Evolutionary conservation across 148 eudicot species (phyloP).

Genomic region (Pharnaceum exiguum): DNA sequence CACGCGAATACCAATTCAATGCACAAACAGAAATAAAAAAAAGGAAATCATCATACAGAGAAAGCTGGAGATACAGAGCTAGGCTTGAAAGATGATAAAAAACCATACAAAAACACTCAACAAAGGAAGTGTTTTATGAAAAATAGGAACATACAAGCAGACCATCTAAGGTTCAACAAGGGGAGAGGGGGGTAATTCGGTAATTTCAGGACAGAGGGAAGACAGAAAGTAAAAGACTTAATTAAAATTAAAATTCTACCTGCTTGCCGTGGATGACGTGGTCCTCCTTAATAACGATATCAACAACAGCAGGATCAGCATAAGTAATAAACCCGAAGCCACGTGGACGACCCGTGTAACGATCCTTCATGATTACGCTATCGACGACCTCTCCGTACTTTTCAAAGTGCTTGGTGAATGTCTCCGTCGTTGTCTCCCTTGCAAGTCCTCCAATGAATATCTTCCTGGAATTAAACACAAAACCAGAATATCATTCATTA

Average conservation of each 20-base stretch:
- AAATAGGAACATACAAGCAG: not conserved
- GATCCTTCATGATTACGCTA: slow-evolving; percentile 73
- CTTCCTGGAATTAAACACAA: slow-evolving; percentile 30
- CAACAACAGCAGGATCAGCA: slow-evolving; percentile 61
- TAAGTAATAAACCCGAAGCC: slow-evolving; percentile 75
- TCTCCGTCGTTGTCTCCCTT: slow-evolving; percentile 44
- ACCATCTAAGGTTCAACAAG: not conserved
- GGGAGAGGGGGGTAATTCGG: not conserved
- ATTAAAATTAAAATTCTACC: slow-evolving; percentile 13
- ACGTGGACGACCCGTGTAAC: slow-evolving; percentile 57
- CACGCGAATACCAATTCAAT: too few relatives aligned
- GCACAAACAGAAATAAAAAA: too few relatives aligned
- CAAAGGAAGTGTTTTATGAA: too few relatives aligned
- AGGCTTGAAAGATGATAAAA: too few relatives aligned
- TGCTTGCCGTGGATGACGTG: slow-evolving; percentile 63
- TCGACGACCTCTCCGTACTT: slow-evolving; percentile 75
- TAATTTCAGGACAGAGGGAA: not conserved
- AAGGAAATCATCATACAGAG: too few relatives aligned
- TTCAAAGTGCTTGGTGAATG: slow-evolving; percentile 57
- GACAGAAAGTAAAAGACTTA: not conserved
- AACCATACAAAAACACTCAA: too few relatives aligned
- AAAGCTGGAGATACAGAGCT: too few relatives aligned
- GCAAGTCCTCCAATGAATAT: slow-evolving; percentile 70
- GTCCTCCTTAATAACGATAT: slow-evolving; percentile 49
- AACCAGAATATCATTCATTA: not conserved